Percentiles rank a stretch among this genome's conserved stretches.
These are phyloP conservation scores for Dovyalis caffra DNA, from an alignment of 345 rosid species.

Conservation along the genomic window DNA sequence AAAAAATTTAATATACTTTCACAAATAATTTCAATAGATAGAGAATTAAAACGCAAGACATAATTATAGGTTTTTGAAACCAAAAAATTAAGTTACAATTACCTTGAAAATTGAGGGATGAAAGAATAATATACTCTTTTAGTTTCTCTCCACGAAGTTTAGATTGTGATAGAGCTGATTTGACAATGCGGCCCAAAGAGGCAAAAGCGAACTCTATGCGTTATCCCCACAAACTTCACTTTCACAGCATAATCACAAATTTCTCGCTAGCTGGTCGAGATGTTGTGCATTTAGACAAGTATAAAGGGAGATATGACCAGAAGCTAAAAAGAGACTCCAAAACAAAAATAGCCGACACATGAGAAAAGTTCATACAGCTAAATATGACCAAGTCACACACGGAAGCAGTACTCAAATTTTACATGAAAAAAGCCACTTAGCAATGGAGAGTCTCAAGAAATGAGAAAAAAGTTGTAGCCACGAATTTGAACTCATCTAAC, in stretches of 20 bases:
- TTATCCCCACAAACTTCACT: not conserved
- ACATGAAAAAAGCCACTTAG: not conserved
- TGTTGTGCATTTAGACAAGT: no score
- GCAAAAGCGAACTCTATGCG: no score
- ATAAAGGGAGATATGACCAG: not conserved
- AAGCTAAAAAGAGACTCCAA: not conserved
- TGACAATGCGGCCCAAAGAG: not conserved
- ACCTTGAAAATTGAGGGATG: no score
- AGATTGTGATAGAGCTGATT: not conserved
- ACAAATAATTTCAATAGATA: no score
- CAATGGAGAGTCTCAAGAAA: not conserved
- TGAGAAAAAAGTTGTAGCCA: not conserved
- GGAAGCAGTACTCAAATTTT: not conserved
- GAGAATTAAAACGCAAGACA: no score
- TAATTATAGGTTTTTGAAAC: no score
- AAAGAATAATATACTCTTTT: no score
- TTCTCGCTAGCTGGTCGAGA: no score
- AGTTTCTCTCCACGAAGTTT: no score
- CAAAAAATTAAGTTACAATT: no score
- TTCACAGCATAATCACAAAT: not conserved
- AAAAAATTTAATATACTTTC: no score
- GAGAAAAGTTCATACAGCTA: not conserved
- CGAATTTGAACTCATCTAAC: not conserved
- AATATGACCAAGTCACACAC: not conserved
- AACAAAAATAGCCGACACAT: not conserved